phyloP scores from a whole-genome alignment of 2,329 filamentous ascomycete genomes.

The Cladosporium oxysporum region DNA sequence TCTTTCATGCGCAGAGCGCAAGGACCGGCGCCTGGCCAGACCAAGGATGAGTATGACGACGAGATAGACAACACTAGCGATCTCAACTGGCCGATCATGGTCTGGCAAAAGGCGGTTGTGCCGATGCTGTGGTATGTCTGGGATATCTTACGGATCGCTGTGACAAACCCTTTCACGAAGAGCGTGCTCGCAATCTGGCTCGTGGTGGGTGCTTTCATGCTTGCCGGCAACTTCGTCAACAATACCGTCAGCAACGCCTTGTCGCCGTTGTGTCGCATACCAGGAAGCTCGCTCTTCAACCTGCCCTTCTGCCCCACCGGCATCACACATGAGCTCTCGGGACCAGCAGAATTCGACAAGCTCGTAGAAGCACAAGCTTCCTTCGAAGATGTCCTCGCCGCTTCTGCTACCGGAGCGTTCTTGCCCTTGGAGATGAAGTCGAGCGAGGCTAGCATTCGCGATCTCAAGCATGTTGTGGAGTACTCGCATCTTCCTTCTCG shows the following conservation, averaged over 20 bases:
- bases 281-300: conserved; percentile 61
- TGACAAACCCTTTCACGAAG: conserved; percentile 64
- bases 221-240: conserved; percentile 64
- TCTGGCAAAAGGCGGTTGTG: conserved; percentile 38
- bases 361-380: conserved; percentile 73
- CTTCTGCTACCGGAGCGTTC: conserved; percentile 64
- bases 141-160: conserved; percentile 59
- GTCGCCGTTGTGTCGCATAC: conserved; percentile 69
- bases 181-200: conserved; percentile 63
- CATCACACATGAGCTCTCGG: conserved; percentile 28
- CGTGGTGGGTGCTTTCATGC: conserved; percentile 58
- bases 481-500: conserved; percentile 68
- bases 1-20: conserved; percentile 22
- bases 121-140: conserved; percentile 52
- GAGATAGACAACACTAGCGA: conserved; percentile 31
- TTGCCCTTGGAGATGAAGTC: conserved; percentile 79
- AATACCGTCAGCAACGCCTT: conserved; percentile 62
- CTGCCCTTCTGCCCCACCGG: conserved; percentile 62
- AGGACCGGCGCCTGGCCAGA: conserved; percentile 26
- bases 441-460: conserved; percentile 71
- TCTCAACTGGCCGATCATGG: conserved; percentile 22
- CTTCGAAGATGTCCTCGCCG: conserved; percentile 74
- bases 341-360: conserved; percentile 67
- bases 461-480: conserved; percentile 70
- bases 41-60: conserved; percentile 26